phyloP scores from a whole-genome alignment of 148 eudicot genomes.

The Gaultheria prostrata region DNA sequence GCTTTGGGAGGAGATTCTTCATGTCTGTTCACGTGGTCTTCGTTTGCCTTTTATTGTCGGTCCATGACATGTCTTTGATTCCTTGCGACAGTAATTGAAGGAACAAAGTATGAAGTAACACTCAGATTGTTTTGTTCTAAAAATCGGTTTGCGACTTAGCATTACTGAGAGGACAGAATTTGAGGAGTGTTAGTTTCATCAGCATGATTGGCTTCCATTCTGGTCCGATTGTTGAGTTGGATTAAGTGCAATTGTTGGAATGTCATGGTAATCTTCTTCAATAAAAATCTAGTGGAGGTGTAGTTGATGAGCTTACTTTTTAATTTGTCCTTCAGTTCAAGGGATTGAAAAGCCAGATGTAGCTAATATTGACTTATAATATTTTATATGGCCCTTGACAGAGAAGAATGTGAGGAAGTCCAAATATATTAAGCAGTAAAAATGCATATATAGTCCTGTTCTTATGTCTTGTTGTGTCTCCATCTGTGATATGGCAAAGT shows the following conservation, averaged over 20 bases:
- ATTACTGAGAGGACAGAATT: neutral
- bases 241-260: neutral
- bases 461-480: neutral
- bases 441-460: neutral
- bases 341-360: neutral
- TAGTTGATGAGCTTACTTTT: neutral
- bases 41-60: neutral
- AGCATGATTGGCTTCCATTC: neutral
- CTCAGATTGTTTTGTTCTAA: neutral
- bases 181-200: neutral
- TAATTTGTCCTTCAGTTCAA: neutral
- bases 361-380: neutral
- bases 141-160: neutral
- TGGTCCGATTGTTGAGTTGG: neutral
- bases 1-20: too few species aligned
- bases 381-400: neutral
- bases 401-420: neutral
- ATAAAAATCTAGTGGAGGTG: neutral
- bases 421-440: neutral
- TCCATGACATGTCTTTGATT: neutral
- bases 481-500: neutral
- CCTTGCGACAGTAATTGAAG: neutral
- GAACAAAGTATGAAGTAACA: neutral
- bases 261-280: neutral
- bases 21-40: too few species aligned